Conservation (phyloP, 2,329 filamentous ascomycete genomes). For the Penicillium sp. region DNA sequence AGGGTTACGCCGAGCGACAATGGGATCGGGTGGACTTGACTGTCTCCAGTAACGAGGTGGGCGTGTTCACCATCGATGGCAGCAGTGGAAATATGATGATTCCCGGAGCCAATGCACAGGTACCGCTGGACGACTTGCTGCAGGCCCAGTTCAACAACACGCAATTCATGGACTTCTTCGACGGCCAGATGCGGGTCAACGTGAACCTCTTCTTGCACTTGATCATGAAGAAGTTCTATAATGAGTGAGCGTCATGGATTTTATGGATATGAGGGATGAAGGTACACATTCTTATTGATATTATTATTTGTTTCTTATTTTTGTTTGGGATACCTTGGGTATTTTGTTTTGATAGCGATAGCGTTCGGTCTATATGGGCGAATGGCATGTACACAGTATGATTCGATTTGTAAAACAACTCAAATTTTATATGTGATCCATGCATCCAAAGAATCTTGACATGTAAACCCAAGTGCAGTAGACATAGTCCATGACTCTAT, state of each 20-base stretch:
- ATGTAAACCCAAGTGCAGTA: no score
- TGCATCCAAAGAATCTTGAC: not conserved
- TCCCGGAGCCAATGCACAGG: constrained; percentile 82
- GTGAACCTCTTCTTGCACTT: constrained; percentile 96
- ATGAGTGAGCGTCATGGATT: constrained; percentile 39
- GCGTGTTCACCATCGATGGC: constrained; percentile 90
- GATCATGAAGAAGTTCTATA: constrained; percentile 98
- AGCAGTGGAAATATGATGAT: constrained; percentile 93
- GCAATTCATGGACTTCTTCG: constrained; percentile 94
- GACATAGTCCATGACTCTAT: no score
- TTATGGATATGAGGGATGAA: constrained; percentile 26
- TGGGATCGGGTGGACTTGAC: constrained; percentile 94
- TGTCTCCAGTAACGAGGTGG: constrained; percentile 90
- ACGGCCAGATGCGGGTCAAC: constrained; percentile 83
- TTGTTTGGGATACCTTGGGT: constrained; percentile 28
- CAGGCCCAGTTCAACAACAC: constrained; percentile 97
- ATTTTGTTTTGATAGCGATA: constrained; percentile 29
- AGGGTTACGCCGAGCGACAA: constrained; percentile 76
- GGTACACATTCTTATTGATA: constrained; percentile 22
- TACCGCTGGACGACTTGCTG: constrained; percentile 89
- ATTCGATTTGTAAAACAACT: constrained; percentile 5
- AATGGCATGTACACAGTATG: constrained; percentile 29
- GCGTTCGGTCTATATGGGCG: constrained; percentile 16
- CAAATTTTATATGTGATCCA: not conserved
- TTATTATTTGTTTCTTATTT: constrained; percentile 17